Conservation (phyloP, 148 eudicot species). For the Heliamphora exappendiculata region DNA sequence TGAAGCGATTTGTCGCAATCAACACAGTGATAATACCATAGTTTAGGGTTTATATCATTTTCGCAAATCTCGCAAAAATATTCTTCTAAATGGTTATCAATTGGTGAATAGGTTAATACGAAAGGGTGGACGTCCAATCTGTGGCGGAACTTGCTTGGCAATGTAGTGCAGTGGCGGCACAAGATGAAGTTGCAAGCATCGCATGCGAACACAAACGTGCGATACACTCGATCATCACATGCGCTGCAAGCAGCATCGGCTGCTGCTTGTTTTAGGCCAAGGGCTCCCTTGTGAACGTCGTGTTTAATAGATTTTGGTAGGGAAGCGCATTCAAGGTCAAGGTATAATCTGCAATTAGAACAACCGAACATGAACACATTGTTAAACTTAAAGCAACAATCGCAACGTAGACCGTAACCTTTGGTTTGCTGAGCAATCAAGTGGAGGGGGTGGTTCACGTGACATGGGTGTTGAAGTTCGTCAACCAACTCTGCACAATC, state of each 20-base stretch:
- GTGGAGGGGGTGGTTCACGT: not conserved
- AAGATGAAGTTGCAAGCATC: not conserved
- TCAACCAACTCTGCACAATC: not conserved
- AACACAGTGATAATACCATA: not conserved
- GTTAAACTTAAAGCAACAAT: not conserved
- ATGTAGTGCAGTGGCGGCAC: not conserved
- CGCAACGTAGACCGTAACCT: not conserved
- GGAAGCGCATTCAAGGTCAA: not conserved
- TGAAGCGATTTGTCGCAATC: not conserved
- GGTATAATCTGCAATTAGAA: not conserved
- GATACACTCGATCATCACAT: not conserved
- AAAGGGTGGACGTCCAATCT: conserved; percentile 7
- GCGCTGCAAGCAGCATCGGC: not conserved
- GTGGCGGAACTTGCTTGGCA: not conserved
- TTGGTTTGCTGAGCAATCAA: not conserved
- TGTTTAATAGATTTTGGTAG: not conserved
- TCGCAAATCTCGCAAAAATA: conserved; percentile 8
- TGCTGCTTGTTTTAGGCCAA: not conserved
- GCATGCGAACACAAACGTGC: not conserved
- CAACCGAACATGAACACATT: not conserved
- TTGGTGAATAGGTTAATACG: not conserved
- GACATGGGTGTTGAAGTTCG: not conserved
- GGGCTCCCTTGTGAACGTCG: not conserved
- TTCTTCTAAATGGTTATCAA: not conserved
- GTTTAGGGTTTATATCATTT: not conserved